Evolutionary conservation across 306 rosid genomes (phyloP).

Genomic region (Cicer bijugum): DNA sequence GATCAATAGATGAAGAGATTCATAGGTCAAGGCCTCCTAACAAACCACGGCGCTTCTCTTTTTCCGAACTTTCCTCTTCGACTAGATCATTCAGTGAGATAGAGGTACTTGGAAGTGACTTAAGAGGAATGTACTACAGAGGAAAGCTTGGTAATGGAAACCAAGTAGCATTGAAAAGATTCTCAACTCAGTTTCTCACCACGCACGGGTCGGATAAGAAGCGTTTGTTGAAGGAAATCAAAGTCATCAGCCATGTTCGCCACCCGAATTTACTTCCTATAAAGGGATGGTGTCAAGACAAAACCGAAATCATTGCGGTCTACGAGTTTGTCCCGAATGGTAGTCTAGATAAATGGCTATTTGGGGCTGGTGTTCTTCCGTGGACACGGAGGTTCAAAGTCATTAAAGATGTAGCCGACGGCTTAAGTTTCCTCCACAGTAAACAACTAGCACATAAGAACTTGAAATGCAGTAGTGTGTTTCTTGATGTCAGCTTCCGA

Average conservation of each 20-base stretch:
- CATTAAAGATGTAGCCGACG: slow-evolving; percentile 67
- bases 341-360: slow-evolving; percentile 78
- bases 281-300: slow-evolving; percentile 75
- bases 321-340: slow-evolving; percentile 74
- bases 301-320: slow-evolving; percentile 58
- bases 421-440: slow-evolving; percentile 57
- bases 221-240: slow-evolving; percentile 70
- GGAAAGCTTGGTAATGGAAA: slow-evolving; percentile 70
- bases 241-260: slow-evolving; percentile 53
- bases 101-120: slow-evolving; percentile 64
- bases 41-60: slow-evolving; percentile 61
- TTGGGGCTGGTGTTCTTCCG: slow-evolving; percentile 76
- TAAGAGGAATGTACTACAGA: slow-evolving; percentile 60
- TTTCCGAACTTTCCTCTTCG: slow-evolving; percentile 58
- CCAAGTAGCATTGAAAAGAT: slow-evolving; percentile 68
- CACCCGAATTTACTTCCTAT: slow-evolving; percentile 74
- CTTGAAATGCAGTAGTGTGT: slow-evolving; percentile 73
- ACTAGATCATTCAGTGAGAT: slow-evolving; percentile 61
- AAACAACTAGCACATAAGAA: slow-evolving; percentile 75
- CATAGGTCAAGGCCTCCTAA: slow-evolving; percentile 72
- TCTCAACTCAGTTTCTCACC: slow-evolving; percentile 60
- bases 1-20: slow-evolving; percentile 49
- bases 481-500: slow-evolving; percentile 71
- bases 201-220: slow-evolving; percentile 62
- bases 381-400: slow-evolving; percentile 77